phyloP scores from a whole-genome alignment of 2,329 filamentous ascomycete genomes.

The Scolecobasidium constrictum region DNA sequence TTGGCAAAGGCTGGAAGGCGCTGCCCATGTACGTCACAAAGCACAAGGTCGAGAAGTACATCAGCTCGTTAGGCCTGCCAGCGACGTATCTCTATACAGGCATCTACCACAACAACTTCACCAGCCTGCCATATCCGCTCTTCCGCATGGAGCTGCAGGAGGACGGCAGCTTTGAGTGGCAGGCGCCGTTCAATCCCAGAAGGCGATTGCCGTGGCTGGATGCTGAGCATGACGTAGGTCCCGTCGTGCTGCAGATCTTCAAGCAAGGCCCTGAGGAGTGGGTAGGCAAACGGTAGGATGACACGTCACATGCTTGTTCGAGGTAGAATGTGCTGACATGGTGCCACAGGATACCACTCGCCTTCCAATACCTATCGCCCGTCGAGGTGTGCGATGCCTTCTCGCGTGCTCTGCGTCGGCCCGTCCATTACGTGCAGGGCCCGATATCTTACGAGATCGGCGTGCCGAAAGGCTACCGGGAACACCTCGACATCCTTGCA shows the following conservation, averaged over 20 bases:
- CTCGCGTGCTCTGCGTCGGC: constrained; percentile 63
- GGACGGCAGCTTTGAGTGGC: constrained; percentile 84
- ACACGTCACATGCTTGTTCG: not conserved
- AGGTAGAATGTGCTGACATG: not conserved
- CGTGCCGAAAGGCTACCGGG: constrained; percentile 77
- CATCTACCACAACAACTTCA: constrained; percentile 99
- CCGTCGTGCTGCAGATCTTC: constrained; percentile 84
- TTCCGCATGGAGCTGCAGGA: constrained; percentile 87
- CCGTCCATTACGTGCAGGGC: constrained; percentile 65
- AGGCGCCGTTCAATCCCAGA: constrained; percentile 85
- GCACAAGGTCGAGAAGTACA: constrained; percentile 84
- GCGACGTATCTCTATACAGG: constrained; percentile 93
- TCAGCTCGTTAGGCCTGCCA: constrained; percentile 69
- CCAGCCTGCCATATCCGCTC: constrained; percentile 78
- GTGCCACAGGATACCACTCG: constrained; percentile 62
- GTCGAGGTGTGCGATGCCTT: constrained; percentile 74
- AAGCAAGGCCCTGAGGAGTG: constrained; percentile 84
- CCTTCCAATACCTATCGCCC: constrained; percentile 82
- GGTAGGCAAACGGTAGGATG: constrained; percentile 56
- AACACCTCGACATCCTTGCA: constrained; percentile 64
- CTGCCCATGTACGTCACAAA: constrained; percentile 88
- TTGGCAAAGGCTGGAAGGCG: constrained; percentile 65
- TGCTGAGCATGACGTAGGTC: constrained; percentile 90
- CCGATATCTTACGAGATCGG: constrained; percentile 70
- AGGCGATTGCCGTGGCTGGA: constrained; percentile 90